Percentiles rank a stretch among this genome's conserved stretches.
Conservation (phyloP, 208 protist species). For the Trypanosoma platydactyli region DNA sequence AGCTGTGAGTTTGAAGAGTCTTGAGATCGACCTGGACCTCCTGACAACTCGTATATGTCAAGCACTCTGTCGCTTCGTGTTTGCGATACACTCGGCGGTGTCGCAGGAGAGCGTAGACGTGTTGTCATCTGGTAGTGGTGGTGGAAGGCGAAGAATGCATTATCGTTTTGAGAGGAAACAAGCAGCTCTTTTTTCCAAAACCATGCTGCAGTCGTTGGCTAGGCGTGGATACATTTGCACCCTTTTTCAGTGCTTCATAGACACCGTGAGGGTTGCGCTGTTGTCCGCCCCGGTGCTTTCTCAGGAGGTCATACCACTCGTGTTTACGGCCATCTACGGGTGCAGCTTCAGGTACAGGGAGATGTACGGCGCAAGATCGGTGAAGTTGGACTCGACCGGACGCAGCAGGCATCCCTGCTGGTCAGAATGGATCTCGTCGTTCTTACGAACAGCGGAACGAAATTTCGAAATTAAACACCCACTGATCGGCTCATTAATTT, state of each 20-base stretch:
- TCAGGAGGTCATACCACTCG: constrained; percentile 18
- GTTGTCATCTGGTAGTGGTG: neutral
- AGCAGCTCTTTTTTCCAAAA: constrained; percentile 9
- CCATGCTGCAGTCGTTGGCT: constrained; percentile 8
- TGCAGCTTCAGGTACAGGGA: constrained; percentile 13
- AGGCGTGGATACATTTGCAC: constrained; percentile 13
- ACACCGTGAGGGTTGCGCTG: neutral
- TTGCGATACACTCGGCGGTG: constrained; percentile 7
- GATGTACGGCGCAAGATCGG: too few species aligned
- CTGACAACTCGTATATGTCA: constrained; percentile 27
- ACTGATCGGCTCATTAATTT: constrained; percentile 10
- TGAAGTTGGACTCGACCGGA: neutral
- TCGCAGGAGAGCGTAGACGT: neutral
- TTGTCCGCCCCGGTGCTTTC: neutral
- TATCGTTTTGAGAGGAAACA: constrained; percentile 8
- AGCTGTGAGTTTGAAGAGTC: neutral
- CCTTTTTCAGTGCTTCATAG: constrained; percentile 22
- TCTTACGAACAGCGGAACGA: constrained; percentile 15
- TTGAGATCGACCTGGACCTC: constrained; percentile 16
- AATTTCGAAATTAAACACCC: constrained; percentile 9
- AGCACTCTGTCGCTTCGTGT: constrained; percentile 22
- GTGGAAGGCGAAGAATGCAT: too few species aligned
- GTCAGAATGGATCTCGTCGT: constrained; percentile 19
- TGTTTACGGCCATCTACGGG: constrained; percentile 18
- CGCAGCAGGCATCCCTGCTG: constrained; percentile 1